These are phyloP conservation scores for Ceratocystis cubensis DNA, from an alignment of 2,329 filamentous ascomycete species.

Conservation along the genomic window DNA sequence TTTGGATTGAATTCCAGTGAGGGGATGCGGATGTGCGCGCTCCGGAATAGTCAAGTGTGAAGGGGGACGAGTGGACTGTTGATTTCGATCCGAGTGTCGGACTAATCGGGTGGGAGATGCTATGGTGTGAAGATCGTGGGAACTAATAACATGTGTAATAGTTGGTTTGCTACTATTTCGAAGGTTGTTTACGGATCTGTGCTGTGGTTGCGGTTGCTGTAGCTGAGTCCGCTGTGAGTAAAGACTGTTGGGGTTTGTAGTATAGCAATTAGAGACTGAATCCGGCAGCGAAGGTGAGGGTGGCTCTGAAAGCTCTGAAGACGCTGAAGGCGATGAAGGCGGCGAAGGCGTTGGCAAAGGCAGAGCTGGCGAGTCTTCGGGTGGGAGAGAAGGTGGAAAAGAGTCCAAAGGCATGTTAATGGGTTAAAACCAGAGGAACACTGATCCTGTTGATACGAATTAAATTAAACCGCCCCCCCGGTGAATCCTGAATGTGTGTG, in stretches of 20 bases:
- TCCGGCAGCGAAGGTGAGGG: background rate
- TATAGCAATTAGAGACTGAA: conserved; percentile 9
- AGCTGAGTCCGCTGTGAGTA: background rate
- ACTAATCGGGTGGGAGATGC: conserved; percentile 1
- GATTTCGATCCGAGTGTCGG: background rate
- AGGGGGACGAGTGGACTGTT: background rate
- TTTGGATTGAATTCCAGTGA: background rate
- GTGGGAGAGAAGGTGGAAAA: background rate
- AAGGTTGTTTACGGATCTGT: background rate
- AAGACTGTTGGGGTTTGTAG: background rate
- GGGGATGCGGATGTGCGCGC: background rate
- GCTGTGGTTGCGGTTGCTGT: background rate
- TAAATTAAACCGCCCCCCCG: background rate
- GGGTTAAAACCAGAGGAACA: background rate
- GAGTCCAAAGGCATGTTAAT: background rate
- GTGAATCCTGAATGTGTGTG: background rate
- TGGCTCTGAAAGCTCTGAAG: background rate
- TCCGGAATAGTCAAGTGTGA: background rate
- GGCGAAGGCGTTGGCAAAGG: background rate
- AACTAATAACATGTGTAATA: conserved; percentile 2
- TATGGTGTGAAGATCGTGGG: background rate
- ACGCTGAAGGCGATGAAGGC: background rate
- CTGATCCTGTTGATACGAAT: background rate
- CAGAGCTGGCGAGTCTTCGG: background rate
- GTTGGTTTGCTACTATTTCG: background rate